Conservation (phyloP, 192 early-diverging fungal species). For the Ambispora gerdemannii region DNA sequence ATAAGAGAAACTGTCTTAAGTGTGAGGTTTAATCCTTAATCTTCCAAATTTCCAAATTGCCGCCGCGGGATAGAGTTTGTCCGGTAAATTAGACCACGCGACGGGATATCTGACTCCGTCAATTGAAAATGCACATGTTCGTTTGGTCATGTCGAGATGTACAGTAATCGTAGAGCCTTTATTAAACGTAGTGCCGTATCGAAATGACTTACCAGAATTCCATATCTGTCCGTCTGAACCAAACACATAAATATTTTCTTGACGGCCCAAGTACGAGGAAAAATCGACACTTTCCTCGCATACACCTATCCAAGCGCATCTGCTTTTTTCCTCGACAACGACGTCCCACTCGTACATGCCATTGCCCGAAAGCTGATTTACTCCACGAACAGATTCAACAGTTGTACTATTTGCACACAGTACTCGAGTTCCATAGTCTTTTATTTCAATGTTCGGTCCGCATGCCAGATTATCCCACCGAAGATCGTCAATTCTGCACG, state of each 20-base stretch:
- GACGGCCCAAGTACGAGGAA: background rate
- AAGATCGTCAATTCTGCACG: background rate
- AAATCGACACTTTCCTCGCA: background rate
- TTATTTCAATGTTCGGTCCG: background rate
- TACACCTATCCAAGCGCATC: constrained; percentile 1
- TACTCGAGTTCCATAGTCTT: background rate
- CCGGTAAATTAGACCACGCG: constrained; percentile 13
- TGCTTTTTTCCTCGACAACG: background rate
- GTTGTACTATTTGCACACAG: background rate
- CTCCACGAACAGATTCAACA: background rate
- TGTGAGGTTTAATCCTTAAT: background rate
- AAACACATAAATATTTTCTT: constrained; percentile 1
- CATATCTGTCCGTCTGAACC: constrained; percentile 2
- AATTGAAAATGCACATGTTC: constrained; percentile 11
- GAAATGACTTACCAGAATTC: background rate
- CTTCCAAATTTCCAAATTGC: background rate
- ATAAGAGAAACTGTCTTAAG: background rate
- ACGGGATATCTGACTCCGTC: constrained; percentile 7
- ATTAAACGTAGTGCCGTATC: constrained; percentile 5
- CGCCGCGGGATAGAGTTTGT: constrained; percentile 18
- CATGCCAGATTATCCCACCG: background rate
- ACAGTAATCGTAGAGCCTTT: constrained; percentile 7
- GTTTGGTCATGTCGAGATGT: constrained; percentile 27
- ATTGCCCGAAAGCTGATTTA: background rate
- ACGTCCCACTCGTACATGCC: constrained; percentile 22